These are phyloP conservation scores for Hirsutella thompsonii DNA, from an alignment of 2,329 filamentous ascomycete species.

Conservation along the genomic window DNA sequence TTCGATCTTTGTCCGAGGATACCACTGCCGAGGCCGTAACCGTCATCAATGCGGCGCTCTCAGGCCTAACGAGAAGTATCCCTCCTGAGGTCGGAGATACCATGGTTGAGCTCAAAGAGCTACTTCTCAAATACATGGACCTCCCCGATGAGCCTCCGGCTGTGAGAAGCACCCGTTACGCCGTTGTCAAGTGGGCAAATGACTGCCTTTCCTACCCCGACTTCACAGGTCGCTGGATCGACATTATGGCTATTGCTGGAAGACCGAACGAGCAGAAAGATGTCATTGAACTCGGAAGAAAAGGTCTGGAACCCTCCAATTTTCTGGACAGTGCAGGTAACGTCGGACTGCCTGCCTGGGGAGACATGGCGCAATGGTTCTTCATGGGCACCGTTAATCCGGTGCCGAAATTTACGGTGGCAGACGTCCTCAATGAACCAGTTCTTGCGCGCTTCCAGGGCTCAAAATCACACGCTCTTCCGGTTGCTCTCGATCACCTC, in stretches of 20 bases:
- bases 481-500: slow-evolving; percentile 58
- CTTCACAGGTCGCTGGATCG: slow-evolving; percentile 71
- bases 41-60: slow-evolving; percentile 81
- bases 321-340: slow-evolving; percentile 30
- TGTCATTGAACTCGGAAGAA: slow-evolving; percentile 77
- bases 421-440: slow-evolving; percentile 3
- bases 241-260: slow-evolving; percentile 67
- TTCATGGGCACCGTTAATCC: slow-evolving; percentile 26
- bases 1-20: slow-evolving; percentile 71
- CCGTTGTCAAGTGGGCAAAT: slow-evolving; percentile 81
- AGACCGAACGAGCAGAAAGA: slow-evolving; percentile 60
- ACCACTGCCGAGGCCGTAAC: slow-evolving; percentile 63
- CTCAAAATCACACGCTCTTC: slow-evolving; percentile 41
- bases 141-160: slow-evolving; percentile 32
- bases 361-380: slow-evolving; percentile 33
- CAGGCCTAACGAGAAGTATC: slow-evolving; percentile 49
- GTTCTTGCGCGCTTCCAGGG: slow-evolving; percentile 35
- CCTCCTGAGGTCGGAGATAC: slow-evolving; percentile 16
- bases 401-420: background rate
- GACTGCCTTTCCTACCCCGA: slow-evolving; percentile 72
- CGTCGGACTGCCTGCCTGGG: slow-evolving; percentile 36
- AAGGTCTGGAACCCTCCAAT: slow-evolving; percentile 63
- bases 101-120: slow-evolving; percentile 23
- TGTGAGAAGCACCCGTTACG: slow-evolving; percentile 65
- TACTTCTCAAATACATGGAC: slow-evolving; percentile 59